Percentiles rank a stretch among this genome's conserved stretches.
Evolutionary conservation across 306 rosid species (phyloP).

Genomic region (Fragaria ananassa): DNA sequence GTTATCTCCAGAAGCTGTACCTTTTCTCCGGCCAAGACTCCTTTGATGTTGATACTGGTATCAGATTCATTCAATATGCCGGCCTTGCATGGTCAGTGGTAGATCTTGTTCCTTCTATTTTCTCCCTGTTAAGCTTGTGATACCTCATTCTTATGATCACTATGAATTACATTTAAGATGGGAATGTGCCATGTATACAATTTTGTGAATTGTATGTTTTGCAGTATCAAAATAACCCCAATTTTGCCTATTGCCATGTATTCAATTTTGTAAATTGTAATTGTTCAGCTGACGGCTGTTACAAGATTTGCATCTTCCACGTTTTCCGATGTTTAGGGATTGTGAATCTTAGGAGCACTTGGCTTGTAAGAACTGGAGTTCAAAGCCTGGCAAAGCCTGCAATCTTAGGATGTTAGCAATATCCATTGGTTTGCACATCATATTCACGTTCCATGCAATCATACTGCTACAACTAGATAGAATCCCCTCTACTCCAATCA

Average conservation of each 20-base stretch:
- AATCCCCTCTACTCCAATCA: background rate
- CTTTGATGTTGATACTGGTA: conserved; percentile 84
- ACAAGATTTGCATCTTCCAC: background rate
- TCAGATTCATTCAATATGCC: conserved; percentile 79
- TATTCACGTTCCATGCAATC: background rate
- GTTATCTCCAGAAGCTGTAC: conserved; percentile 53
- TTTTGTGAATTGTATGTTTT: conserved; percentile 28
- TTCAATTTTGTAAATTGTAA: no score
- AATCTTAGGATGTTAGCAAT: background rate
- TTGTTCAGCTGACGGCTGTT: background rate
- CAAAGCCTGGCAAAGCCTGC: background rate
- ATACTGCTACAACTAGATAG: background rate
- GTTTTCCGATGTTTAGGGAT: background rate
- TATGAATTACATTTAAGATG: background rate
- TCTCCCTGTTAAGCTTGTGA: conserved; percentile 56
- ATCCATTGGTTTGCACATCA: background rate
- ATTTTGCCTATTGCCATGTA: background rate
- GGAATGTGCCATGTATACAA: background rate
- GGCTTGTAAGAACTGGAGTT: background rate
- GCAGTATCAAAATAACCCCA: background rate
- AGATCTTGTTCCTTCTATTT: conserved; percentile 83
- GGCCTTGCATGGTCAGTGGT: conserved; percentile 97
- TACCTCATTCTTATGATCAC: conserved; percentile 1
- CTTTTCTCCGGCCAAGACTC: conserved; percentile 42
- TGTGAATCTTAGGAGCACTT: background rate